Evolutionary conservation across 2,329 filamentous ascomycete species (phyloP), one percentile per base, ranked within the genome.

Genomic region (Claviceps cyperi): DNA sequence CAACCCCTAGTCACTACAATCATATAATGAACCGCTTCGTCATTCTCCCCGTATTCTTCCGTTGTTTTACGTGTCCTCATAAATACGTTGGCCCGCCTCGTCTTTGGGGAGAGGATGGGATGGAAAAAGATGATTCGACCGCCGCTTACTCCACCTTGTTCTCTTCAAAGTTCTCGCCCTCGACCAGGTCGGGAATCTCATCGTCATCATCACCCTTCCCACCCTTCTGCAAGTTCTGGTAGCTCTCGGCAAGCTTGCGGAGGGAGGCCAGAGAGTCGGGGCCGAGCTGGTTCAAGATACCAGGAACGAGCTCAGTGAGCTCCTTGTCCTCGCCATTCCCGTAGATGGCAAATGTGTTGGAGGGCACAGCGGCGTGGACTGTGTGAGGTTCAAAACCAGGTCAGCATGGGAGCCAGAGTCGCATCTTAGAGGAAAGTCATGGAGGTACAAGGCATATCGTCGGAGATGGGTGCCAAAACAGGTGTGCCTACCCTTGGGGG

Each of bases 281-380:
- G 65, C 92, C 92, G 57, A 98, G 88, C 78, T 98, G 92, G 84
- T 97, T 98, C 57, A 98, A 86, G 74, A 98, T 98, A 58, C 92
- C 92, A 64, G 92, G 92, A 59, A 98, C 92, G 63, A 98, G 89
- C 78, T 98, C 92, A 56, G 92, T 98, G 60, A 98, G 86, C 77
- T 98, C 92, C 82, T 98, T 98, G 76, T 98, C 92, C 77, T 98
- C 92, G 59, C 91, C 92, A 70, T 88, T 84, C 62, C 92, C 92
- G 78, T 97, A 98, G 77, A 98, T 94, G 74, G 92, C 92, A 72
- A 97, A 98, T 70, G 92, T 98, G 83, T 98, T 98, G 72, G 90
- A 82, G 63, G 91, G 89, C 61, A 97, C 90, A 55, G 92, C 87
- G 58, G 91, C 92, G 76, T 98, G 92, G 59, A 98, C 92, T 98